Base-by-base conservation (phyloP, 768 basidiomycete genomes). In the Hysterangium stoloniferum region DNA sequence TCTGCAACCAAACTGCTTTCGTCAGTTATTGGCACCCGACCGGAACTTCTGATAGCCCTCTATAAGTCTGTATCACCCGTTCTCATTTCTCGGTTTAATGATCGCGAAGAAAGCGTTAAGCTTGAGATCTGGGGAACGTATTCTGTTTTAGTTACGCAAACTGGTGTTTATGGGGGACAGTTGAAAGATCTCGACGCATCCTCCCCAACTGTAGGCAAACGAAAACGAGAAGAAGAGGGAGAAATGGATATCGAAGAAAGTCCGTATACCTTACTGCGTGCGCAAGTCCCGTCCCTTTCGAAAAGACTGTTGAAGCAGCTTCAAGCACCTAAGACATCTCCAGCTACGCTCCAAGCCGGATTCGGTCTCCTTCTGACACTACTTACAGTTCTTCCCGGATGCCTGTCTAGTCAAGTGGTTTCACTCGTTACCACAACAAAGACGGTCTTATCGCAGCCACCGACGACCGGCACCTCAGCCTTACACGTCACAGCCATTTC, bases 51-150 rank as follows among this genome's bases (percentile, higher is more conserved):
- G 19, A 66, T 73, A 12, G 70, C 81, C 2, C 75, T 95, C 45
- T 96, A 91, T 71, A 85, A 80, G 59, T 78, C 80, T 6, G 83
- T 96, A 9, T 88, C 92, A 2, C 92, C 92, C 0, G 77, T 89
- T 7, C 74, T 99, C 45, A 92, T 96, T 51, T 84, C 90, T 2
- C 79, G 95, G 28, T 94, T 98, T 57, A 83, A 82, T 34, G 96
- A 99, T 64, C 84, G 96, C 37, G 96, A 99, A 67, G 86, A 93
- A 60, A 95, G 88, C 4, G 96, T 98, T 27, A 79, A 87, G 28
- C 69, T 96, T 25, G 96, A 99, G 63, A 75, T 98, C 13, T 94
- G 95, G 85, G 73, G 83, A 0, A 85, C 95, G 1, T 94, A 94
- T 61, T 78, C 76, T 29, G 69, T 76, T 1, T 75, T 99, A 9